Conservation (phyloP, 495 filamentous ascomycete species). For the Pyrenula massariospora region DNA sequence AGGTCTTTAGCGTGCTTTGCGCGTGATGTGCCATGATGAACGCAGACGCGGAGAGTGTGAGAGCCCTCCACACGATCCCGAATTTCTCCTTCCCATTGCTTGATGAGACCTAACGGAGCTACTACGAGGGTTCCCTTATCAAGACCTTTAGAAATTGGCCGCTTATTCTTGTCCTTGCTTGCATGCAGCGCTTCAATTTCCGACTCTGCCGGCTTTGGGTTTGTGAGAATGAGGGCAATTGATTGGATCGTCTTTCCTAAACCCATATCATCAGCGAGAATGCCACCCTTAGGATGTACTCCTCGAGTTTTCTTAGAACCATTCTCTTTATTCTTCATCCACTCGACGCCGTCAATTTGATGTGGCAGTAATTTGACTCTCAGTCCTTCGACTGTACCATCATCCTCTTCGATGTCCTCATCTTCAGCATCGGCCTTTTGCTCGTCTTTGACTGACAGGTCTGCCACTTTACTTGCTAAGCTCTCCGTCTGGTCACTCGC, state of each 20-base stretch:
- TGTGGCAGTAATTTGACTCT: constrained; percentile 82
- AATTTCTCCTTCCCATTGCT: constrained; percentile 94
- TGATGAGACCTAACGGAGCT: constrained; percentile 89
- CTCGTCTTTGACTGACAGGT: constrained; percentile 37
- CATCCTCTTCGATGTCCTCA: constrained; percentile 59
- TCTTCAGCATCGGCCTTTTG: constrained; percentile 33
- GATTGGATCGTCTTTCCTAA: constrained; percentile 78
- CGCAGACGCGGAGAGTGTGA: constrained; percentile 62
- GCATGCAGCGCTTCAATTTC: constrained; percentile 22
- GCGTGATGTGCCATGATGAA: constrained; percentile 82
- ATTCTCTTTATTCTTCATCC: constrained; percentile 86
- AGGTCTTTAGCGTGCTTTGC: constrained; percentile 66
- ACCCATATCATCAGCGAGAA: constrained; percentile 81
- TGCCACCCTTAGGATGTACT: constrained; percentile 72
- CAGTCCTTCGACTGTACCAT: constrained; percentile 67
- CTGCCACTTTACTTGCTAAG: constrained; percentile 46
- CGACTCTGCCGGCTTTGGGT: constrained; percentile 53
- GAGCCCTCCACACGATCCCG: constrained; percentile 57
- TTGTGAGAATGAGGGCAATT: constrained; percentile 69
- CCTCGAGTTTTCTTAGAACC: constrained; percentile 64
- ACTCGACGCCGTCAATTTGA: constrained; percentile 81
- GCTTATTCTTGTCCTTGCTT: constrained; percentile 27
- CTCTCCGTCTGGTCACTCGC: constrained; percentile 33
- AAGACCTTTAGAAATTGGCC: constrained; percentile 47
- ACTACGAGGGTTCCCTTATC: constrained; percentile 80